phyloP scores from a whole-genome alignment of 768 basidiomycete genomes.

The Gautieria morchelliformis region DNA sequence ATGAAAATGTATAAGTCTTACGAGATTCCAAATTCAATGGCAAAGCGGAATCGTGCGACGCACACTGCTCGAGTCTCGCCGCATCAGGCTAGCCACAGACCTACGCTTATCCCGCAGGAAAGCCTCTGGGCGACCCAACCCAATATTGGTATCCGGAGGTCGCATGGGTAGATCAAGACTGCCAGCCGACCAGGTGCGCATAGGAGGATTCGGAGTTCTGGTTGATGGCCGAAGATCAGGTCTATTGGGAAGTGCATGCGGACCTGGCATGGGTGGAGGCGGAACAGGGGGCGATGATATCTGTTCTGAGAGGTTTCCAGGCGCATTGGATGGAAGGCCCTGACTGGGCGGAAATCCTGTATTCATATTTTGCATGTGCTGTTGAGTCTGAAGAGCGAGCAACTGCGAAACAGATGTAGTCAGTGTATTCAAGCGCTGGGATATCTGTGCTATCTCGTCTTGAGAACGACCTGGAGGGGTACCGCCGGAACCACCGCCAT shows the following conservation, averaged over 20 bases:
- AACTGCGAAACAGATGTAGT: conserved; percentile 82
- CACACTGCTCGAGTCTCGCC: conserved; percentile 70
- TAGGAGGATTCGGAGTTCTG: conserved; percentile 56
- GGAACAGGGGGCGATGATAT: conserved; percentile 23
- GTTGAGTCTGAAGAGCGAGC: conserved; percentile 70
- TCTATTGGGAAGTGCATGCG: conserved; percentile 55
- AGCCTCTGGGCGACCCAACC: conserved; percentile 31
- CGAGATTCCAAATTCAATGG: neutral
- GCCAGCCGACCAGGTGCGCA: conserved; percentile 81
- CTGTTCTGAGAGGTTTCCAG: conserved; percentile 38
- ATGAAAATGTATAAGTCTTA: conserved; percentile 12
- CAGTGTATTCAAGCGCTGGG: conserved; percentile 68
- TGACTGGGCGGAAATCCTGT: conserved; percentile 14
- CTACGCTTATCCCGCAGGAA: conserved; percentile 62
- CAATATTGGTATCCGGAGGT: conserved; percentile 28
- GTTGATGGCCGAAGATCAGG: conserved; percentile 51
- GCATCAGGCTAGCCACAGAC: conserved; percentile 56
- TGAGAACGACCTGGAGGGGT: conserved; percentile 30
- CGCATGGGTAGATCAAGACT: conserved; percentile 66
- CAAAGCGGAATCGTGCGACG: conserved; percentile 20
- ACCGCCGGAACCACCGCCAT: conserved; percentile 65
- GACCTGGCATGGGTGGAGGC: conserved; percentile 15
- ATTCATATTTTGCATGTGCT: conserved; percentile 42
- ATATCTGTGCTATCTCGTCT: conserved; percentile 69
- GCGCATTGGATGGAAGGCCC: conserved; percentile 13